These are phyloP conservation scores for Odontarrhena argentea DNA, from an alignment of 345 rosid genomes.

Conservation along the genomic window DNA sequence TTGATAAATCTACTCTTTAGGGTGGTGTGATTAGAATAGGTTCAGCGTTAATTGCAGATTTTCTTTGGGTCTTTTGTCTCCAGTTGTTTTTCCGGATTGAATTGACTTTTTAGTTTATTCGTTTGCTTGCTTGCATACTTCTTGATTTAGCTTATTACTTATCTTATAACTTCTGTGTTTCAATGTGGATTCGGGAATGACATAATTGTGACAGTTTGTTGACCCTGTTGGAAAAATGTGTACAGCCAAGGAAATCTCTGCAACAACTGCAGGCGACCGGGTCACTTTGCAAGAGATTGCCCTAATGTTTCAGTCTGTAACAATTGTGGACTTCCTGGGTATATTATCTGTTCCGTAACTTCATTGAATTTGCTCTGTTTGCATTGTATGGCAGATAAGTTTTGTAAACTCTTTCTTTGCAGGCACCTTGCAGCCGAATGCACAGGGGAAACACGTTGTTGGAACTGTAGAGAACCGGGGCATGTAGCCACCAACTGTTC, in stretches of 20 bases:
- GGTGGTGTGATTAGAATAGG: not conserved
- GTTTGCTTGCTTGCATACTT: constrained; percentile 13
- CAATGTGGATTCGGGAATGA: constrained; percentile 1
- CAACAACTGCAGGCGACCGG: constrained; percentile 97
- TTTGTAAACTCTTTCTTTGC: constrained; percentile 22
- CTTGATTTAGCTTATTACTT: not conserved
- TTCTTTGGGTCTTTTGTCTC: not conserved
- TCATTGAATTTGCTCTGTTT: not conserved
- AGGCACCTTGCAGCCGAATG: constrained; percentile 97
- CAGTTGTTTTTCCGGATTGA: not conserved
- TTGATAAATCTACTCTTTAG: constrained; percentile 4
- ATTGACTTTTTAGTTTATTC: not conserved
- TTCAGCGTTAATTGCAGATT: not conserved
- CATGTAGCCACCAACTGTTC: constrained; percentile 83
- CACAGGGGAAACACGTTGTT: constrained; percentile 83
- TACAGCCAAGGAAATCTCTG: constrained; percentile 85
- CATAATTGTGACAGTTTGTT: constrained; percentile 7
- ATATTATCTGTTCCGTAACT: constrained; percentile 23
- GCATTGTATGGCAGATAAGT: not conserved
- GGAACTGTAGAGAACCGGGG: constrained; percentile 97
- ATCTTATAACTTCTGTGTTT: constrained; percentile 2
- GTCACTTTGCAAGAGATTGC: constrained; percentile 97
- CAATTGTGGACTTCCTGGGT: constrained; percentile 99
- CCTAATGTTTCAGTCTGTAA: constrained; percentile 96
- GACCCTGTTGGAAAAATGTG: constrained; percentile 33